Evolutionary conservation across 148 eudicot species (phyloP).

Genomic region (Mesembryanthemum crystallinum): DNA sequence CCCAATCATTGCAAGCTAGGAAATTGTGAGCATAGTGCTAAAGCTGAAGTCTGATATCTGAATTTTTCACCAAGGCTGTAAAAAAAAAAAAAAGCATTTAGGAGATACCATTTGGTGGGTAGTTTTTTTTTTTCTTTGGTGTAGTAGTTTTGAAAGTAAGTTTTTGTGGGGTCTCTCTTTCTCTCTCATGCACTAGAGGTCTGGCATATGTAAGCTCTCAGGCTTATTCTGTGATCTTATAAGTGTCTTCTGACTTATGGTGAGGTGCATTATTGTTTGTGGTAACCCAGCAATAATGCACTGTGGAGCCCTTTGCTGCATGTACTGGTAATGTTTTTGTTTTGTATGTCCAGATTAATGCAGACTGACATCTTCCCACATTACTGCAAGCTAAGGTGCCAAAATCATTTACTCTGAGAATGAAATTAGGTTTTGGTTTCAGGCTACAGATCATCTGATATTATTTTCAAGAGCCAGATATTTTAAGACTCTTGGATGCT

Average conservation of each 20-base stretch:
- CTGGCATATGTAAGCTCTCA: conserved; percentile 16
- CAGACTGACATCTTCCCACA: conserved; percentile 12
- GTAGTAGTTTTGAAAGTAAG: conserved; percentile 10
- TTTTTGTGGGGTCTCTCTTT: conserved; percentile 2
- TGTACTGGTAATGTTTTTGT: conserved; percentile 22
- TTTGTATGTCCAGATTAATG: conserved; percentile 14
- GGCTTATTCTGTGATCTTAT: conserved; percentile 29
- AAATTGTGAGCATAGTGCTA: conserved; percentile 14
- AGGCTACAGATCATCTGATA: background rate
- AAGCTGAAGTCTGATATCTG: background rate
- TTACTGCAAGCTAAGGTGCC: conserved; percentile 1
- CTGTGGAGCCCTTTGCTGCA: conserved; percentile 15
- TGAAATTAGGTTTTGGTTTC: no score
- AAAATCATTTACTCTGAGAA: background rate
- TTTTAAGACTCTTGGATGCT: background rate
- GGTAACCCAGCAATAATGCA: conserved; percentile 26
- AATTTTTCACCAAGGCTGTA: conserved; percentile 25
- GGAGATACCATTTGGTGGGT: conserved; percentile 23
- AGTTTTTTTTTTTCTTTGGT: conserved; percentile 10
- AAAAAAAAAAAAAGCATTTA: conserved; percentile 14
- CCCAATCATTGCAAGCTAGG: conserved; percentile 32
- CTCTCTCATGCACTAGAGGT: conserved; percentile 1
- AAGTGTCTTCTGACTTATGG: conserved; percentile 15
- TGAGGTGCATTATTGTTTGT: conserved; percentile 19
- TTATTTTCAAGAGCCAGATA: no score